These are phyloP conservation scores for Corynespora cassiicola DNA, from an alignment of 2,329 filamentous ascomycete species.

Conservation along the genomic window DNA sequence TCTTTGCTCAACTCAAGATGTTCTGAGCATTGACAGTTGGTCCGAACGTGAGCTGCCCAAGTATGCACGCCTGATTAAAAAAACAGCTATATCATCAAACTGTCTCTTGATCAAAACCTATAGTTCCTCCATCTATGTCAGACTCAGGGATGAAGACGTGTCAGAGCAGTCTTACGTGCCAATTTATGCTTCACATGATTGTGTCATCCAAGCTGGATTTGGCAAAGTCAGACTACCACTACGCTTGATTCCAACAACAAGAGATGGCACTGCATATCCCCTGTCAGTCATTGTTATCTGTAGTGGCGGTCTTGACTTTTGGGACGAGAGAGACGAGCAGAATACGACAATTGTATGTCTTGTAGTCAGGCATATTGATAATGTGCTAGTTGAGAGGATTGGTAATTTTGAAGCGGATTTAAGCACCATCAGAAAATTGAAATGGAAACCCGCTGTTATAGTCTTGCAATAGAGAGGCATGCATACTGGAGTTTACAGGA, in stretches of 20 bases:
- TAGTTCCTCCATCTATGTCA: slow-evolving; percentile 4
- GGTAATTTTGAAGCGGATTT: background rate
- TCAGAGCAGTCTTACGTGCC: slow-evolving; percentile 1
- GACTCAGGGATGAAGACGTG: background rate
- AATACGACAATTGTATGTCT: slow-evolving; percentile 5
- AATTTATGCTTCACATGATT: slow-evolving; percentile 2
- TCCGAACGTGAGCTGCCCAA: background rate
- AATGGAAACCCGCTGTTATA: slow-evolving; percentile 8
- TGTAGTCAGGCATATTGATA: background rate
- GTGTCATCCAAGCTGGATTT: background rate
- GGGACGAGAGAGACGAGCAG: slow-evolving; percentile 5
- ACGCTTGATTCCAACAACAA: background rate
- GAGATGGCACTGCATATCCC: slow-evolving; percentile 2
- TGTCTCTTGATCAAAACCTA: slow-evolving; percentile 8
- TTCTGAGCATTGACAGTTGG: background rate
- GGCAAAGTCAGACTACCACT: background rate
- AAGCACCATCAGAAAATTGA: background rate
- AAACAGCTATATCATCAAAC: background rate
- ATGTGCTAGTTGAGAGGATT: slow-evolving; percentile 2
- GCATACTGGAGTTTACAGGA: too few species aligned
- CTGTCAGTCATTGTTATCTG: background rate
- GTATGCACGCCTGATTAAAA: background rate
- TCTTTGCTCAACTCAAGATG: background rate
- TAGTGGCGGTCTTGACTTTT: background rate
- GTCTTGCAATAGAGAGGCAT: too few species aligned